Evolutionary conservation across 371 early-diverging fungal species (phyloP).

Genomic region (Mortierella sp.): DNA sequence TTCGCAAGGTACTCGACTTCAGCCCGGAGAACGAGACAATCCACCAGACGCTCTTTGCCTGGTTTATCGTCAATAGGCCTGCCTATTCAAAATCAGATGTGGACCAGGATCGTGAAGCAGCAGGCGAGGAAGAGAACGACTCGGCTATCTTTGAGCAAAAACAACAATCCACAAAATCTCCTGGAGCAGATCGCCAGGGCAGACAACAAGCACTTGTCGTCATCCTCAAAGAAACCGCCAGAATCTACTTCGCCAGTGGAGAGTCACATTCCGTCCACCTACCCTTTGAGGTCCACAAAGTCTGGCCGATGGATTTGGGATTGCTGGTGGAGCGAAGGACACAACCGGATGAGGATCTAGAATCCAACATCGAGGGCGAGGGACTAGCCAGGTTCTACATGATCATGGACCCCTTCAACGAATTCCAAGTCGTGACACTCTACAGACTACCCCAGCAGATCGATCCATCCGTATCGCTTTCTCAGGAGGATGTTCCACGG

Average conservation of each 20-base stretch:
- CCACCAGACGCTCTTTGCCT: conserved; percentile 59
- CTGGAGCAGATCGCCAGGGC: conserved; percentile 17
- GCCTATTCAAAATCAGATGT: conserved; percentile 14
- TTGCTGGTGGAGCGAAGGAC: conserved; percentile 44
- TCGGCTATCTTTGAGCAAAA: conserved; percentile 10
- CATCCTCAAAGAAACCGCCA: conserved; percentile 45
- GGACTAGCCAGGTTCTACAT: conserved; percentile 38
- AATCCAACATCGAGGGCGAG: conserved; percentile 4
- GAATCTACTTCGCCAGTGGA: conserved; percentile 54
- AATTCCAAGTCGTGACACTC: conserved; percentile 23
- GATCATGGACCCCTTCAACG: conserved; percentile 42
- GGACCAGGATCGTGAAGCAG: conserved; percentile 14
- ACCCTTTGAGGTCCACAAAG: conserved; percentile 52
- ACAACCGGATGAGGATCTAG: conserved; percentile 13
- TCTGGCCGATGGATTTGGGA: conserved; percentile 57
- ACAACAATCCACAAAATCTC: conserved; percentile 14
- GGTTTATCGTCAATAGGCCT: conserved; percentile 55
- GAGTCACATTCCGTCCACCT: conserved; percentile 38
- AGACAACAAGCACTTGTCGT: conserved; percentile 55
- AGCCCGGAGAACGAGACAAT: conserved; percentile 55
- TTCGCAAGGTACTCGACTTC: conserved; percentile 58
- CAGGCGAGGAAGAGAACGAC: too few relatives aligned
- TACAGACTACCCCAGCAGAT: conserved; percentile 15
- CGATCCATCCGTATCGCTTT: conserved; percentile 8
- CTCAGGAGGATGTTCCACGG: conserved; percentile 15